Percentiles rank a stretch among this genome's conserved stretches.
Conservation (phyloP, 108 stramenopile genomes). For the Skeletonema menzelii region DNA sequence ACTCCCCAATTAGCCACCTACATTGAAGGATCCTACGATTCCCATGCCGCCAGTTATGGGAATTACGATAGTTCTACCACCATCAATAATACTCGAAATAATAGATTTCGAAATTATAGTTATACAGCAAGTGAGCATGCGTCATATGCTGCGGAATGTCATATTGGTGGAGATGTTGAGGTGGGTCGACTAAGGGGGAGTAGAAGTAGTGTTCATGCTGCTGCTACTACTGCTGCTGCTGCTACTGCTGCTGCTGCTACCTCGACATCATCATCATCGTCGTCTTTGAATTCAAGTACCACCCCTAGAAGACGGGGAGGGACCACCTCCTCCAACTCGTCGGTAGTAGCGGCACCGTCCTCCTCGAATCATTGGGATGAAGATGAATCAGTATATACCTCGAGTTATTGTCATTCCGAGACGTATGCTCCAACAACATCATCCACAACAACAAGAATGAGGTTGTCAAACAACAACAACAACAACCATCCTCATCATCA, state of each 20-base stretch:
- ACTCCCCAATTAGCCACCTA: background rate
- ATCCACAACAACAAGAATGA: background rate
- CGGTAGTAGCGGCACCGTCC: background rate
- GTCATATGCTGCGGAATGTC: background rate
- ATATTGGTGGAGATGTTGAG: background rate
- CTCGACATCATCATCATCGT: no score
- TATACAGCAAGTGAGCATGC: background rate
- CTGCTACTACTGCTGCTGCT: no score
- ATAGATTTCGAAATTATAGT: background rate
- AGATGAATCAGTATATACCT: background rate
- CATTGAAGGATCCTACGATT: background rate
- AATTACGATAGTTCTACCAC: background rate
- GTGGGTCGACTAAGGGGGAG: background rate
- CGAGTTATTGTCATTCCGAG: background rate
- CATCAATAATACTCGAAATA: background rate
- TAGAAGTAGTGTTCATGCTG: no score
- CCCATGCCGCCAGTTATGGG: background rate
- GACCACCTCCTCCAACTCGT: no score
- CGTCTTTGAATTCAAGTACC: no score
- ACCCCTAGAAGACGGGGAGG: no score
- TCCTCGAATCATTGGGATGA: background rate
- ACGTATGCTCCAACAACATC: background rate
- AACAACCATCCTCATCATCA: background rate
- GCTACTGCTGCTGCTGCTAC: no score
- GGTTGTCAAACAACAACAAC: background rate